Evolutionary conservation across 2,329 filamentous ascomycete genomes (phyloP).

Genomic region (Blastomyces percursus): DNA sequence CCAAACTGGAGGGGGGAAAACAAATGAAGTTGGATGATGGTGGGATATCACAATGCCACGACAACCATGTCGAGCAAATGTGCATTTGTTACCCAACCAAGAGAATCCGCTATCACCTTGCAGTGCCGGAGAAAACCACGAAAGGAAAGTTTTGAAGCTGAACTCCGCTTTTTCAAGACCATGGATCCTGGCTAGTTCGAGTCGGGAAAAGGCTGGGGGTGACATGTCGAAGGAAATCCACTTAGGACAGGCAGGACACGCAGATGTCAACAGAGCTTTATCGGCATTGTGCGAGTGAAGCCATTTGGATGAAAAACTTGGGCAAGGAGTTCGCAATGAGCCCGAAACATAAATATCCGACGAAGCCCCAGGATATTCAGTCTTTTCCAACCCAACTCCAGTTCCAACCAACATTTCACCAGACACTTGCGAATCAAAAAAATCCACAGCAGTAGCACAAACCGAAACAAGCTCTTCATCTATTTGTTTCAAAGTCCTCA

Average conservation of each 20-base stretch:
- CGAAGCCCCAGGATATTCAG: slow-evolving; percentile 20
- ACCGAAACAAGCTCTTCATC: slow-evolving; percentile 8
- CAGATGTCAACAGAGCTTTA: slow-evolving; percentile 29
- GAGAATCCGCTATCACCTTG: slow-evolving; percentile 15
- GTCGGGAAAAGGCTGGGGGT: not conserved
- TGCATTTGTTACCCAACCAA: slow-evolving; percentile 29
- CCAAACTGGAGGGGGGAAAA: slow-evolving; percentile 11
- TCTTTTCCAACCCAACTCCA: slow-evolving; percentile 21
- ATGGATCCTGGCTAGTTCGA: slow-evolving; percentile 25
- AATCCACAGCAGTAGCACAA: slow-evolving; percentile 18
- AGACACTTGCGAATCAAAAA: slow-evolving; percentile 18
- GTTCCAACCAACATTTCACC: slow-evolving; percentile 24
- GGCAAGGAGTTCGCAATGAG: slow-evolving; percentile 12
- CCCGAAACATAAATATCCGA: slow-evolving; percentile 33
- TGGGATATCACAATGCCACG: slow-evolving; percentile 25
- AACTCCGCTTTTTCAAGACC: slow-evolving; percentile 25
- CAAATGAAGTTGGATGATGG: slow-evolving; percentile 17
- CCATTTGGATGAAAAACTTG: slow-evolving; percentile 8
- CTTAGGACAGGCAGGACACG: slow-evolving; percentile 16
- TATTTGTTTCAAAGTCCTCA: slow-evolving; percentile 16
- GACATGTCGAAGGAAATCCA: not conserved
- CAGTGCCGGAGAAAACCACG: not conserved
- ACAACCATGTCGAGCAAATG: slow-evolving; percentile 22
- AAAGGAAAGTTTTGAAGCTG: slow-evolving; percentile 10
- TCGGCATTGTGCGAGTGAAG: slow-evolving; percentile 10